phyloP scores from a whole-genome alignment of 2,329 filamentous ascomycete species.

The Neodidymelliopsis sp. region DNA sequence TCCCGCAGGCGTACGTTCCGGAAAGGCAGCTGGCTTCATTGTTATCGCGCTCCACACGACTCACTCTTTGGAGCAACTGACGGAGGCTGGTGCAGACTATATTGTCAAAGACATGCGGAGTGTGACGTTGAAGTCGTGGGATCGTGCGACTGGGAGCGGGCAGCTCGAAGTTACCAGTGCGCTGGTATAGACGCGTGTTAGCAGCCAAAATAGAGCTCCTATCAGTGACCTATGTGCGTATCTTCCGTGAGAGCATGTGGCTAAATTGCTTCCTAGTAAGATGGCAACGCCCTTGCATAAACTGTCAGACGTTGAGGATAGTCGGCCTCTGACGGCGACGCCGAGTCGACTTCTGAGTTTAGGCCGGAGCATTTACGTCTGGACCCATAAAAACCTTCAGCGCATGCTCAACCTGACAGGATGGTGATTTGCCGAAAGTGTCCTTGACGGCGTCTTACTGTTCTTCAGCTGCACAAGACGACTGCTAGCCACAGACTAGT shows the following conservation, averaged over 20 bases:
- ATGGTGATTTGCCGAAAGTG: slow-evolving; percentile 1
- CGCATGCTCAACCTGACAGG: slow-evolving; percentile 30
- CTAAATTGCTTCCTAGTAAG: neutral
- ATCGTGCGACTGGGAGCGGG: slow-evolving; percentile 64
- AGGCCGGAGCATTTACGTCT: slow-evolving; percentile 25
- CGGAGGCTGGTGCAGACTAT: slow-evolving; percentile 83
- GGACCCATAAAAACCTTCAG: slow-evolving; percentile 13
- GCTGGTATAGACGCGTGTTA: slow-evolving; percentile 46
- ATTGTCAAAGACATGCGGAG: slow-evolving; percentile 81
- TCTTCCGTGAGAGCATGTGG: slow-evolving; percentile 2
- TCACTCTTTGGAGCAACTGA: slow-evolving; percentile 75
- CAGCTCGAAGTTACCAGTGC: slow-evolving; percentile 73
- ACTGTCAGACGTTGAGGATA: slow-evolving; percentile 27
- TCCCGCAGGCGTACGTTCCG: slow-evolving; percentile 81
- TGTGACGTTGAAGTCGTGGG: slow-evolving; percentile 67
- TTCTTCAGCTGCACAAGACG: slow-evolving; percentile 10
- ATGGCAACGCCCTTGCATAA: slow-evolving; percentile 13
- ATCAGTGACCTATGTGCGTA: slow-evolving; percentile 2
- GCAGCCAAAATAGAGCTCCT: slow-evolving; percentile 12
- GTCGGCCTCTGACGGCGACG: slow-evolving; percentile 23
- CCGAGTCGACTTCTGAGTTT: slow-evolving; percentile 28
- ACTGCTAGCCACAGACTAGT: slow-evolving; percentile 14
- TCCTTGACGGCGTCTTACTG: neutral
- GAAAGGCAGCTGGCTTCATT: slow-evolving; percentile 84
- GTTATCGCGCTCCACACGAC: slow-evolving; percentile 87